Evolutionary conservation across 106 monocot genomes (phyloP).

Genomic region (Triglochin maritima): DNA sequence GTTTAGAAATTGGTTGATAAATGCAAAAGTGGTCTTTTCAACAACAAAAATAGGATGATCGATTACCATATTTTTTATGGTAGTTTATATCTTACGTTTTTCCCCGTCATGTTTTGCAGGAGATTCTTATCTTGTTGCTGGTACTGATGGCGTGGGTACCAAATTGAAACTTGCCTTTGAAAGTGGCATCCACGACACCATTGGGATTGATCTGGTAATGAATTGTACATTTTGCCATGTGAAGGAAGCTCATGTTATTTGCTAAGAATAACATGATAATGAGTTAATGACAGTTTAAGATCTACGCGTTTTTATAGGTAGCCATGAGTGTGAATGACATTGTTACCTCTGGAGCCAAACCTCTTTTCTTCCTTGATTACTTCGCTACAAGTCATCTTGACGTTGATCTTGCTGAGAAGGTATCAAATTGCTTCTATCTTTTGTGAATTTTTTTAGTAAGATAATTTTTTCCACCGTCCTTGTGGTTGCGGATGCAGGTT

Average conservation of each 20-base stretch:
- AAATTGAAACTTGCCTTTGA: conserved; percentile 98
- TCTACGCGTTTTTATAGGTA: conserved; percentile 29
- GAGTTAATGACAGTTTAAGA: neutral
- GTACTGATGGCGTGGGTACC: conserved; percentile 95
- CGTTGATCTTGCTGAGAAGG: conserved; percentile 97
- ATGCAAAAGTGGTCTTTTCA: too few relatives aligned
- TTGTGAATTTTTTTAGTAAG: neutral
- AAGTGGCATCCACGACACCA: conserved; percentile 88
- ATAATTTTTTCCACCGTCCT: neutral
- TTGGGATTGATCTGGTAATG: conserved; percentile 89
- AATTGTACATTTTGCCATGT: too few relatives aligned
- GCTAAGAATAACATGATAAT: neutral
- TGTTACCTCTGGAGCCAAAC: conserved; percentile 93
- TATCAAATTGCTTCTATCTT: conserved; percentile 3
- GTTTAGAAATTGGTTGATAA: too few relatives aligned
- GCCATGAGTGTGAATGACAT: conserved; percentile 99
- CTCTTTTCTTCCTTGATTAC: conserved; percentile 90
- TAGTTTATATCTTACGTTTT: too few relatives aligned
- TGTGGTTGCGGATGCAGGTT: conserved; percentile 30
- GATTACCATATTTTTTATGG: too few relatives aligned
- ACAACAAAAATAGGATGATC: too few relatives aligned
- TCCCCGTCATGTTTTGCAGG: conserved; percentile 26
- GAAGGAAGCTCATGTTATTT: neutral
- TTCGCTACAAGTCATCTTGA: conserved; percentile 85
- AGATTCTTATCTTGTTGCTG: conserved; percentile 91